These are phyloP conservation scores for Euphrasia confusa DNA, from an alignment of 257 asterid genomes.

Conservation along the genomic window DNA sequence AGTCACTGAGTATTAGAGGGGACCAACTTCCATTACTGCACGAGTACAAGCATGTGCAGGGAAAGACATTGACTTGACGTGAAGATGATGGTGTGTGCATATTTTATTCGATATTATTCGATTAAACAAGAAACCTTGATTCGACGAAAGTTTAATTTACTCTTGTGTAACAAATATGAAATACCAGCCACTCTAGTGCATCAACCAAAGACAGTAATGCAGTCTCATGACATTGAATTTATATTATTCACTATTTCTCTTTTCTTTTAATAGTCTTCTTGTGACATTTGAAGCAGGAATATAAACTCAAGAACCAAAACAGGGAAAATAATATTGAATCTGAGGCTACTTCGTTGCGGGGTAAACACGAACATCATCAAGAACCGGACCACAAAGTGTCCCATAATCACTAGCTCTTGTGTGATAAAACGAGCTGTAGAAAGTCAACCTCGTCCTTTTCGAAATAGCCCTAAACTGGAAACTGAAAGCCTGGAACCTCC, in stretches of 20 bases:
- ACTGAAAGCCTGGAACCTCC: conserved; percentile 38
- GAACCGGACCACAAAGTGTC: conserved; percentile 79
- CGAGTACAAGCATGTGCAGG: neutral
- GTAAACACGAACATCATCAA: conserved; percentile 56
- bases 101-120: too few relatives aligned
- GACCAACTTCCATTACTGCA: neutral
- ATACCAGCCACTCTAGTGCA: too few relatives aligned
- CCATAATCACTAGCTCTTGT: conserved; percentile 55
- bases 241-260: neutral
- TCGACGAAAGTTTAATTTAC: too few relatives aligned
- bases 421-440: conserved; percentile 81
- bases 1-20: conserved; percentile 7
- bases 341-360: conserved; percentile 28
- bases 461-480: conserved; percentile 58
- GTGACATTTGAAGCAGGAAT: too few relatives aligned
- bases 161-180: too few relatives aligned
- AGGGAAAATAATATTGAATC: neutral
- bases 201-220: too few relatives aligned
- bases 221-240: neutral
- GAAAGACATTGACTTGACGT: too few relatives aligned
- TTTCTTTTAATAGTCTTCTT: too few relatives aligned
- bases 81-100: neutral
- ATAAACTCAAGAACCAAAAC: too few relatives aligned
- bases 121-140: too few relatives aligned
- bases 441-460: conserved; percentile 59